Evolutionary conservation across 352 stramenopile genomes (phyloP).

Genomic region (Phytophthora lateralis): DNA sequence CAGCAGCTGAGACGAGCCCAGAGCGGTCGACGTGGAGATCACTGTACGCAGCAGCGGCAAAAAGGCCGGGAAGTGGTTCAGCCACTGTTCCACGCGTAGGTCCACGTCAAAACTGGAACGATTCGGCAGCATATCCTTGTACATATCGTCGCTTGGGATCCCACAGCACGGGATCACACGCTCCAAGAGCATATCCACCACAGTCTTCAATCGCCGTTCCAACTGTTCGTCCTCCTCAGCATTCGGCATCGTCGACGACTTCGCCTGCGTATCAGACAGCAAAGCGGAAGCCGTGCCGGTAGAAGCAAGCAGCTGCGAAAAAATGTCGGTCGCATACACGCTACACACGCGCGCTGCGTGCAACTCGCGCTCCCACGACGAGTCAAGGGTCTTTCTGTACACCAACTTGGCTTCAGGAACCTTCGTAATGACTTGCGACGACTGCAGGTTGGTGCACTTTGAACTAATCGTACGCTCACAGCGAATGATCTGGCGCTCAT

Average conservation of each 20-base stretch:
- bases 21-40: slow-evolving; percentile 42
- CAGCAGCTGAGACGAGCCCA: slow-evolving; percentile 50
- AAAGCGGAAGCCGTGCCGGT: slow-evolving; percentile 19
- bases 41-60: slow-evolving; percentile 57
- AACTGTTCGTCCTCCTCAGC: slow-evolving; percentile 38
- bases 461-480: slow-evolving; percentile 82
- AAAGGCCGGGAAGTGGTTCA: slow-evolving; percentile 83
- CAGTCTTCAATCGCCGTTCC: slow-evolving; percentile 56
- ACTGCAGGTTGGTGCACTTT: slow-evolving; percentile 82
- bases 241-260: slow-evolving; percentile 8
- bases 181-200: slow-evolving; percentile 79
- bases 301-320: slow-evolving; percentile 50
- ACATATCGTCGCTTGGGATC: slow-evolving; percentile 75
- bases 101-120: slow-evolving; percentile 85
- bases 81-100: slow-evolving; percentile 81
- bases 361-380: slow-evolving; percentile 74
- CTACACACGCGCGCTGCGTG: slow-evolving; percentile 61
- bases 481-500: slow-evolving; percentile 59
- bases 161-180: slow-evolving; percentile 78
- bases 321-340: slow-evolving; percentile 58
- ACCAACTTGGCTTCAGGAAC: slow-evolving; percentile 51
- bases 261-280: slow-evolving; percentile 7
- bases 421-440: slow-evolving; percentile 75
- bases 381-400: slow-evolving; percentile 79
- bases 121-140: slow-evolving; percentile 85